Base-by-base conservation (phyloP, 1,284 basidiomycete species). In the Mycosarcoma mackinlayi region DNA sequence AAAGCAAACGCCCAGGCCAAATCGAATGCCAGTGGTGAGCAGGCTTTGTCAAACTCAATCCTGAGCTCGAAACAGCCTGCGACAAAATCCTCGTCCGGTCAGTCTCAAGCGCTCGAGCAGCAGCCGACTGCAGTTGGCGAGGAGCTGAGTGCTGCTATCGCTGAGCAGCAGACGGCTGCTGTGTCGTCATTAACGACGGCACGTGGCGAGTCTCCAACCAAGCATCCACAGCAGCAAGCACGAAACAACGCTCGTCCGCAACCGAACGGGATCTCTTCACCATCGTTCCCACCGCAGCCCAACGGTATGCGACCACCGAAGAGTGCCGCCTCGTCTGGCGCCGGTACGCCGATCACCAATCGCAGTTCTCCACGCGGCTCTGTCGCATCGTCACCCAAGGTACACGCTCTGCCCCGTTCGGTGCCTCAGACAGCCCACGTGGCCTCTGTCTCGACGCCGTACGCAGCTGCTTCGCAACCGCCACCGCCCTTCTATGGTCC, bases 321-420 rank as follows among this genome's bases (percentile, higher is more conserved):
- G 25, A 41, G 48, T 39, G 42, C 49, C 37, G 38, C 44, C 6
- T 51, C 38, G 13, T 51, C 48, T 7, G 48, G 48, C 11, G 30
- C 39, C 1, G 48, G 38, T 10, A 60, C 58, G 2, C 50, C 58
- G 3, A 19, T 19, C 28, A 60, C 57, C 31, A 60, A 47, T 30
- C 44, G 58, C 14, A 42, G 27, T 39, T 60, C 58, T 16, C 58
- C 58, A 10, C 45, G 57, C 7, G 50, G 50, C 37, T 60, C 50
- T 6, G 44, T 60, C 3, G 35, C 44, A 6, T 52, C 57, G 1
- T 60, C 57, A 5, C 57, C 57, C 7, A 46, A 60, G 27, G 50
- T 53, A 5, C 58, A 53, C 19, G 13, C 58, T 4, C 40, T 48
- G 14, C 44, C 58, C 1, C 50, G 50, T 6, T 37, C 33, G 14